Percentiles rank a stretch among this genome's conserved stretches.
Conservation (phyloP, 192 early-diverging fungal species). For the Dissophora ornata region DNA sequence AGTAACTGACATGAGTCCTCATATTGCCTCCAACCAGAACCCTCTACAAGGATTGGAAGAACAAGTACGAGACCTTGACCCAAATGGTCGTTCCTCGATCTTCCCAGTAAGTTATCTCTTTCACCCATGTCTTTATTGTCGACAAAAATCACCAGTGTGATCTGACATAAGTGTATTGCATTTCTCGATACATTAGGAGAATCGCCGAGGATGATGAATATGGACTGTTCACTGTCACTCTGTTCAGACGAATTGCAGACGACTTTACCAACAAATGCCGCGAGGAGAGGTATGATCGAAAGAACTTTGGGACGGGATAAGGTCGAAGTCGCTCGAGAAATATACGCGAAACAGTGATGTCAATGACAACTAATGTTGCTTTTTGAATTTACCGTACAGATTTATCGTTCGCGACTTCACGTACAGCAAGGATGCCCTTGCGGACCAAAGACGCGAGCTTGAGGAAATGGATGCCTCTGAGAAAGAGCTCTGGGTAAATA, state of each 20-base stretch:
- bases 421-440: conserved; percentile 85
- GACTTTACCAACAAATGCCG: conserved; percentile 93
- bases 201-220: conserved; percentile 98
- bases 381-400: conserved; percentile 44
- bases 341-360: too few species aligned
- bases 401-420: conserved; percentile 97
- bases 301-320: too few species aligned
- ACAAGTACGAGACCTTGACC: conserved; percentile 90
- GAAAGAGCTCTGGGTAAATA: conserved; percentile 71
- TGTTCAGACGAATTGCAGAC: conserved; percentile 90
- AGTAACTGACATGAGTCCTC: not conserved
- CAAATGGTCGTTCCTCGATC: conserved; percentile 98
- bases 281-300: conserved; percentile 74
- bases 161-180: too few species aligned
- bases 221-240: conserved; percentile 87
- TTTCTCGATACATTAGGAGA: conserved; percentile 57
- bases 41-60: conserved; percentile 84
- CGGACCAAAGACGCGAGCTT: conserved; percentile 83
- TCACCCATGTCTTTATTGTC: too few species aligned
- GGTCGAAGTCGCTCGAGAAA: too few species aligned
- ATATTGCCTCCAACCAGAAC: conserved; percentile 43
- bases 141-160: too few species aligned
- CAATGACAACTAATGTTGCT: too few species aligned
- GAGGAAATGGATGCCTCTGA: conserved; percentile 63
- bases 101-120: conserved; percentile 73